Base-by-base conservation (phyloP, 345 rosid genomes). In the Salix dunnii region DNA sequence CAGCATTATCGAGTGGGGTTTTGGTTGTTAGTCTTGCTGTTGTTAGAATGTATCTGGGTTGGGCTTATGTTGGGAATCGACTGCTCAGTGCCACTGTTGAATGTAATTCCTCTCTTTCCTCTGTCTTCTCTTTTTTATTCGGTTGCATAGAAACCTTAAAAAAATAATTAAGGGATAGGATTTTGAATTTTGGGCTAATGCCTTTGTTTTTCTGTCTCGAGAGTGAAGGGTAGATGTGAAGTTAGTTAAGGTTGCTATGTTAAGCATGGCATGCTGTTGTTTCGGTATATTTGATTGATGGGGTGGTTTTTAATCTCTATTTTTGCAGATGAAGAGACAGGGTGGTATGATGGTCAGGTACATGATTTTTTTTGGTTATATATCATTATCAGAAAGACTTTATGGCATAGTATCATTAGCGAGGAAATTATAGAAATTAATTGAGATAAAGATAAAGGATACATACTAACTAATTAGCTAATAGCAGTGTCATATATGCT, bases 341-440 rank as follows among this genome's bases (percentile, higher is more conserved):
- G 99, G 20, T 92, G 98, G 97, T 94, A 91, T 51, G 98, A 94
- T 85, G 97, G 98, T 67, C 97, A 90, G 98, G 98, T 92, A 83
- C 35, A 6, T 58, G 18, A 46, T 13, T 46, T 13, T 36, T 2
- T 46, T 46, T 14, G 14, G 49, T 3, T 14, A 46, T 3, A 46
- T 3, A 46, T 46, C 49, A 46, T 46, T 46, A 12, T 46, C 49
- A 46, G 49, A 46, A 46, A 13, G 49, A 46, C 49, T 14, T 46
- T 46, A 46, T 46, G 18, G 49, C 49, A 46, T 46, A 14, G 49
- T 46, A 46, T 46, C 49, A 46, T 12, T 13, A 46, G 14, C 12
- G 23, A 60, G 27, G 25, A 13, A 60, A 60, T 60, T 60, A 7
- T 27, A n/a, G 64, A 25, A n/a, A 60, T 60, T 23, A n/a, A 60